Percentiles rank a stretch among this genome's conserved stretches.
phyloP scores from a whole-genome alignment of 768 basidiomycete genomes.

The Gloeophyllum trabeum region DNA sequence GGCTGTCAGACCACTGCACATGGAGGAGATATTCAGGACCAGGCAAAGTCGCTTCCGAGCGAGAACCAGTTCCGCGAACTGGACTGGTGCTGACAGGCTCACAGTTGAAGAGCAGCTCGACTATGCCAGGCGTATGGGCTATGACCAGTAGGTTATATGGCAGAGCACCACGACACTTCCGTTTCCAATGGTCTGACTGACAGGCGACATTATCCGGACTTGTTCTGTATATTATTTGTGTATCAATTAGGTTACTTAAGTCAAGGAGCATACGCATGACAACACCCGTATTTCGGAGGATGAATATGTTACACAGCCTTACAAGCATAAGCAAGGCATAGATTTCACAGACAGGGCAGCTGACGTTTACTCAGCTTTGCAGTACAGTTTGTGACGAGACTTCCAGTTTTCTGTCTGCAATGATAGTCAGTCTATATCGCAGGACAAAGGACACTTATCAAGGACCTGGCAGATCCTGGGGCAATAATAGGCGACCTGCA shows the following conservation, averaged over 20 bases:
- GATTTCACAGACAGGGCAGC: background rate
- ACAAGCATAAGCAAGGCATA: too few species aligned
- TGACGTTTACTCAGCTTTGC: slow-evolving; percentile 6
- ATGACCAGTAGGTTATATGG: background rate
- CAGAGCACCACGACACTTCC: too few species aligned
- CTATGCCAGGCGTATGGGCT: slow-evolving; percentile 90
- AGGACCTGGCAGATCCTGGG: slow-evolving; percentile 15
- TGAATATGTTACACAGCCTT: too few species aligned
- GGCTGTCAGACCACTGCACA: slow-evolving; percentile 69
- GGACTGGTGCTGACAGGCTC: slow-evolving; percentile 85
- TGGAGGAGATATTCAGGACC: slow-evolving; percentile 89
- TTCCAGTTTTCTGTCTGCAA: slow-evolving; percentile 17
- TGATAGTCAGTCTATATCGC: background rate
- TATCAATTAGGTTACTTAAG: too few species aligned
- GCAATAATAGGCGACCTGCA: slow-evolving; percentile 16
- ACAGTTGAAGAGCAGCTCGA: slow-evolving; percentile 77
- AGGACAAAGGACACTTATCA: background rate
- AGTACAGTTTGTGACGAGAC: slow-evolving; percentile 17
- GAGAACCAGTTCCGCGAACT: slow-evolving; percentile 90
- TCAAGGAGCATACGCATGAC: too few species aligned
- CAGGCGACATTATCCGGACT: too few species aligned
- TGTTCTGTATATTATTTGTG: too few species aligned
- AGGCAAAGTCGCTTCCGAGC: slow-evolving; percentile 77
- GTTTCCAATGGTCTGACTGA: too few species aligned
- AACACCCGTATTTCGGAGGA: too few species aligned